Conservation (phyloP, 345 rosid genomes). For the Carallia pectinifolia region DNA sequence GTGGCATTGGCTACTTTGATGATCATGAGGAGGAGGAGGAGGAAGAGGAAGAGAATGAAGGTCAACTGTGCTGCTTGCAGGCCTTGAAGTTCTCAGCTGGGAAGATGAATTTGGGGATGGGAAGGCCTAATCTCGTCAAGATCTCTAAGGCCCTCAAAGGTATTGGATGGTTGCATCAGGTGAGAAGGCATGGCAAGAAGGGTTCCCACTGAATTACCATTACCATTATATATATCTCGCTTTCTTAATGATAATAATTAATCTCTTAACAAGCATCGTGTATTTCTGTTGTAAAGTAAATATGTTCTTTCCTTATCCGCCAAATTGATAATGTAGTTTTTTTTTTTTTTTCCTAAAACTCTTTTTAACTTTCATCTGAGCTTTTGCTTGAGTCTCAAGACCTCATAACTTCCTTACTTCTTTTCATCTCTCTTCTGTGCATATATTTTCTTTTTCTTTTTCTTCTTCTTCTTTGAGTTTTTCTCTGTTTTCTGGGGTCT, state of each 20-base stretch:
- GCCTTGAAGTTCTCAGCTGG: constrained; percentile 86
- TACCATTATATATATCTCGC: background rate
- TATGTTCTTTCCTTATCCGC: background rate
- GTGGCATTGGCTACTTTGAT: constrained; percentile 8
- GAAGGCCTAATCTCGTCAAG: constrained; percentile 72
- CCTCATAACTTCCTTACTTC: background rate
- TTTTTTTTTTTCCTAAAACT: too few species aligned
- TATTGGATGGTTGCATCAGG: constrained; percentile 68
- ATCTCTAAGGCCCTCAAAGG: constrained; percentile 75
- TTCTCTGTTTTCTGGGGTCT: too few species aligned
- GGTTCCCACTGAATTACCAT: constrained; percentile 17
- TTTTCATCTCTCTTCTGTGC: too few species aligned
- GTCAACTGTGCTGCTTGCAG: constrained; percentile 74
- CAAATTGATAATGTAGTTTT: too few species aligned
- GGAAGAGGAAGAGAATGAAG: constrained; percentile 49
- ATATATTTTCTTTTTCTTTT: too few species aligned
- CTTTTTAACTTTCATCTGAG: too few species aligned
- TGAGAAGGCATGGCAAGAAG: constrained; percentile 51
- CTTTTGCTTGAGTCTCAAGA: too few species aligned
- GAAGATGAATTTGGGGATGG: constrained; percentile 88
- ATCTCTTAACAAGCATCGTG: constrained; percentile 4
- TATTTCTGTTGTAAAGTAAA: background rate
- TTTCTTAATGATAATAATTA: constrained; percentile 5
- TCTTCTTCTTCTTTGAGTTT: too few species aligned
- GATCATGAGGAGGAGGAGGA: constrained; percentile 43